A percentile compares a stretch with the other conserved stretches of the same genome.
Evolutionary conservation across 1,139 yeast genomes (phyloP).

Genomic region (Lizanozyma gosingica): DNA sequence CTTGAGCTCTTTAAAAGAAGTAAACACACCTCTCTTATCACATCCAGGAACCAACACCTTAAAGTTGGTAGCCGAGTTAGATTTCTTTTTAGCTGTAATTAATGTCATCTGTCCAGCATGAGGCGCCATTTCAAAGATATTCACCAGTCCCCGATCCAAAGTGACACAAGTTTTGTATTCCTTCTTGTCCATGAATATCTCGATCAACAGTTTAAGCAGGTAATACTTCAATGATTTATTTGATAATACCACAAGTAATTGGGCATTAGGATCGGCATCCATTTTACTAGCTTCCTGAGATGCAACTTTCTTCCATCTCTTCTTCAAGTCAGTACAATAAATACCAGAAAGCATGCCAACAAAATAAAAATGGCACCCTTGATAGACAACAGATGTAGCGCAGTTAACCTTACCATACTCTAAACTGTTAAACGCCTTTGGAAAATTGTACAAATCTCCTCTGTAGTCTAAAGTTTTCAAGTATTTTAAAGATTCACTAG

Average conservation of each 20-base stretch:
- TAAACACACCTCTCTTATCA: conserved; percentile 42
- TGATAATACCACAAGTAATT: background rate
- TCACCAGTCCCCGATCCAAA: conserved; percentile 25
- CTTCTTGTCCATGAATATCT: background rate
- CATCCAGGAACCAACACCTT: conserved; percentile 43
- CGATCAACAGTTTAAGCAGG: background rate
- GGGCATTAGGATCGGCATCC: background rate
- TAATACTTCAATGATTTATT: background rate
- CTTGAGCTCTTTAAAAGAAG: conserved; percentile 41
- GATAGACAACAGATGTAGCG: conserved; percentile 18
- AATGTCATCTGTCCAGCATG: conserved; percentile 53
- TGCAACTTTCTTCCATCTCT: conserved; percentile 13
- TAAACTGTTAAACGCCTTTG: conserved; percentile 2
- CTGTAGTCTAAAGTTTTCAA: conserved; percentile 2
- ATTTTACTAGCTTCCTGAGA: conserved; percentile 1
- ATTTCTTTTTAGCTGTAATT: conserved; percentile 43
- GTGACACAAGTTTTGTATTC: conserved; percentile 14
- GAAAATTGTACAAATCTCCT: conserved; percentile 2
- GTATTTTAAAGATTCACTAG: background rate
- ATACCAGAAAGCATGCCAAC: conserved; percentile 33
- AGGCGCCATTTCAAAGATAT: conserved; percentile 53
- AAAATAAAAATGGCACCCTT: conserved; percentile 18
- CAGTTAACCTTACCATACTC: conserved; percentile 18
- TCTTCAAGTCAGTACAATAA: conserved; percentile 15
- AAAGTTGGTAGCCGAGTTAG: conserved; percentile 40